Percentiles rank a stretch among this genome's conserved stretches.
These are phyloP conservation scores for Macaranga tanarius DNA, from an alignment of 441 rosid species.

Conservation along the genomic window DNA sequence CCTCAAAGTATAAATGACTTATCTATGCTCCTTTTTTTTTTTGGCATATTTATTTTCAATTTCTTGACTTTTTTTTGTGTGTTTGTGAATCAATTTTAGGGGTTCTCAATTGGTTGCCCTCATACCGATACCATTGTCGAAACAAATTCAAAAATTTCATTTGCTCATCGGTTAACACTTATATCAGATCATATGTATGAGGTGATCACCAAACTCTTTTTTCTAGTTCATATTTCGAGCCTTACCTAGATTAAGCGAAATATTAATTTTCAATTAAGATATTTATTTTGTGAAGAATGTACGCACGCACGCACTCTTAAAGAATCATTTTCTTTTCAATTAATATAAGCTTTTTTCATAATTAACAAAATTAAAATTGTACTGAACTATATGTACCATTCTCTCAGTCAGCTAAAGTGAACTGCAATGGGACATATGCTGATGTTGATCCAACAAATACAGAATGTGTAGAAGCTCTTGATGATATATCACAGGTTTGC, in stretches of 20 bases:
- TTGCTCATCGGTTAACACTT: constrained; percentile 3
- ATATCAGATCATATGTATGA: constrained; percentile 10
- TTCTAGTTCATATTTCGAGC: background rate
- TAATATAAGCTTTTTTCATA: too few species aligned
- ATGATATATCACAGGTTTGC: constrained; percentile 20
- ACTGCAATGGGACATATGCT: constrained; percentile 27
- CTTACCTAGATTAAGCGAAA: too few species aligned
- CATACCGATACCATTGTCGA: constrained; percentile 14
- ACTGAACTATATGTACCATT: background rate
- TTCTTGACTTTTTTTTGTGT: background rate
- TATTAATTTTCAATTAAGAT: too few species aligned
- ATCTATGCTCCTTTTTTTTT: background rate
- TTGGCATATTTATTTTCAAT: too few species aligned
- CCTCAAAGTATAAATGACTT: constrained; percentile 16
- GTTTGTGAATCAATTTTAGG: constrained; percentile 11
- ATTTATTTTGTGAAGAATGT: too few species aligned
- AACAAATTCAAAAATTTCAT: constrained; percentile 18
- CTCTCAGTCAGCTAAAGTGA: constrained; percentile 23
- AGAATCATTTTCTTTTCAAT: background rate
- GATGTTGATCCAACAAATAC: constrained; percentile 18
- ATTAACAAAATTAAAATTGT: too few species aligned
- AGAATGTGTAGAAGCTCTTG: constrained; percentile 27
- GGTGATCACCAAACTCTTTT: background rate
- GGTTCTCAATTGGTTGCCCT: constrained; percentile 29
- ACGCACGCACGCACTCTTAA: too few species aligned